Evolutionary conservation across 1,139 yeast genomes (phyloP), one percentile per base, ranked within the genome.

Genomic region (Insectozyma bohioensis): DNA sequence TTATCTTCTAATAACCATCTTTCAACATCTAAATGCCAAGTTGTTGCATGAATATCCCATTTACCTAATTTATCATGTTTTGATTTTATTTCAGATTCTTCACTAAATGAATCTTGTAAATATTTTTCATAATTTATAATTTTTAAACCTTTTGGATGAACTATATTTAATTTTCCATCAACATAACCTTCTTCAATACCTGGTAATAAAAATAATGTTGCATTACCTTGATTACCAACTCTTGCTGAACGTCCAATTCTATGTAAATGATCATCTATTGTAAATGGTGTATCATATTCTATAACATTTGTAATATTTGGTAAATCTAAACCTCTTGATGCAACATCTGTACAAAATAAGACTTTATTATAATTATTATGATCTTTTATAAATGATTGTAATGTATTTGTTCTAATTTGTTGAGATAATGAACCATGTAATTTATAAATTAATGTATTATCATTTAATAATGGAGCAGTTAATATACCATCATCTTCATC

Each of bases 1-100:
- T 72, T 61, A 46, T 85, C 85, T 46, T 80, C 95, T 30, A 92
- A 61, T 20, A 90, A 65, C 84, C 95, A 84, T 52, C 97, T 69
- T 63, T 92, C 99, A 11, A 87, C 75, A 36, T 84, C 80, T 46
- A 92, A 67, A 56, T 92, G 99, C 94, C 95, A 90, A 1, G 96
- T 87, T 0, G 99, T 92, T 3, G 97, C 98, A 52, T 85, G 90
- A 19, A 81, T 78, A 56, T 90, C 97, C 97, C 97, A 94, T 33
- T 78, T 74, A 39, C 69, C 60, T 40, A 58, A 46, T 45, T 61
- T 58, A 14, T 52, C 49, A 29, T 58, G 66, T 5, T 49, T 48
- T 32, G 48, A 48, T 4, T 31, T 40, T 3, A 33, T 40, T 24
- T 62, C 64, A 6, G 75, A 80, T 2, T 34, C 41, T 26, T 63